Base-by-base conservation (phyloP, 768 basidiomycete species). In the Phylloporus sp. region DNA sequence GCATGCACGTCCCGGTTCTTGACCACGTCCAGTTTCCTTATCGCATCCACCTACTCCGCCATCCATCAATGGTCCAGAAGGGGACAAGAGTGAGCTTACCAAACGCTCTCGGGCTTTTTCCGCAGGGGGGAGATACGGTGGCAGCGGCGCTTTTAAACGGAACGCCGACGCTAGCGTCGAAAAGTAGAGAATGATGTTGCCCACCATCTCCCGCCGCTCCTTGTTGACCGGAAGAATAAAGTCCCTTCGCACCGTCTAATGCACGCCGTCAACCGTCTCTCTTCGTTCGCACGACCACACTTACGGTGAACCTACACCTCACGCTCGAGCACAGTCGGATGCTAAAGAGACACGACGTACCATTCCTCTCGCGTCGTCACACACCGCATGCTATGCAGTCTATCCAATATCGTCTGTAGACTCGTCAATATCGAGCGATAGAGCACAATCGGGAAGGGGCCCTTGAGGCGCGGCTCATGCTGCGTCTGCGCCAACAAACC, bases 311-410 rank as follows among this genome's bases (percentile, higher is more conserved):
- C 88, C 87, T 88, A 60, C 24, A 29, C 42, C 27, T 35, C 50
- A 26, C 13, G 44, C 47, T 57, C 46, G 52, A 49, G 60, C 35
- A 44, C 16, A 29, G 3, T 20, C 4, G 23, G 29, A 36, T 12
- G 34, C n/a, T 23, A 38, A 27, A 16, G 53, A 22, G 7, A 29
- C 26, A 42, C 36, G 41, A 67, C 80, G 49, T 46, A 88, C 94
- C 95, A 97, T 74, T 95, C 93, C 67, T 95, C 91, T 35, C 91
- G 79, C 0, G 92, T 93, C 6, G 91, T 97, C n/a, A 97, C 95
- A 66, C 92, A 95, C 26, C 95, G 81, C 88, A 98, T 97, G 58
- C 91, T 90, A 66, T 98, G 97, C 50, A 99, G 70, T 63, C 81
- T 85, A 62, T 95, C 93, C 55, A 95, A 70, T 28, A 95, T 92